phyloP scores from a whole-genome alignment of 257 asterid species.

The Solanum clarkiae region DNA sequence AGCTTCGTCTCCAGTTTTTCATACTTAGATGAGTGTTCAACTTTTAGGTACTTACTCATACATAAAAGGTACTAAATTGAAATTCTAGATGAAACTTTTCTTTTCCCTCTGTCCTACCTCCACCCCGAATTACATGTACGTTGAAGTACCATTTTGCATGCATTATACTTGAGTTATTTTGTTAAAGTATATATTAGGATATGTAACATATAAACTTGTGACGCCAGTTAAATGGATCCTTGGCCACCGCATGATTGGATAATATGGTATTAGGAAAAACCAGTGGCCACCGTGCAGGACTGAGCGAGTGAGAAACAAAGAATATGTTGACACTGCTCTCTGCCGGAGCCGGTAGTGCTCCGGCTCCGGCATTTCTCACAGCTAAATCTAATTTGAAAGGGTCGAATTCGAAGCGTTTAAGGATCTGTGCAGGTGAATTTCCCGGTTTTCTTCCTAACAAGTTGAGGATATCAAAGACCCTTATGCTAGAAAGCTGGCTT shows the following conservation, averaged over 20 bases:
- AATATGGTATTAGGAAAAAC: neutral
- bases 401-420: conserved; percentile 8
- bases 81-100: too few relatives aligned
- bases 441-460: conserved; percentile 30
- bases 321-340: neutral
- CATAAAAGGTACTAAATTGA: too few relatives aligned
- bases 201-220: too few relatives aligned
- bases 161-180: too few relatives aligned
- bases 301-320: neutral
- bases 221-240: too few relatives aligned
- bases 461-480: conserved; percentile 46
- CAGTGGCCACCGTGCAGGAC: neutral
- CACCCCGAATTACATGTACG: too few relatives aligned
- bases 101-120: too few relatives aligned
- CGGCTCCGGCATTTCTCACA: neutral
- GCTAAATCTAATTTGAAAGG: neutral
- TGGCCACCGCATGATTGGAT: neutral
- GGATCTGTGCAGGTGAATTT: conserved; percentile 26
- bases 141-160: too few relatives aligned
- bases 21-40: too few relatives aligned
- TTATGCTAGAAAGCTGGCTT: conserved; percentile 58
- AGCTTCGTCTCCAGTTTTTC: too few relatives aligned
- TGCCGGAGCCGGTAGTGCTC: neutral
- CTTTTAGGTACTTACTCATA: too few relatives aligned
- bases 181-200: too few relatives aligned